Evolutionary conservation across 2,329 filamentous ascomycete species (phyloP).

Genomic region (Colletotrichum shisoi): DNA sequence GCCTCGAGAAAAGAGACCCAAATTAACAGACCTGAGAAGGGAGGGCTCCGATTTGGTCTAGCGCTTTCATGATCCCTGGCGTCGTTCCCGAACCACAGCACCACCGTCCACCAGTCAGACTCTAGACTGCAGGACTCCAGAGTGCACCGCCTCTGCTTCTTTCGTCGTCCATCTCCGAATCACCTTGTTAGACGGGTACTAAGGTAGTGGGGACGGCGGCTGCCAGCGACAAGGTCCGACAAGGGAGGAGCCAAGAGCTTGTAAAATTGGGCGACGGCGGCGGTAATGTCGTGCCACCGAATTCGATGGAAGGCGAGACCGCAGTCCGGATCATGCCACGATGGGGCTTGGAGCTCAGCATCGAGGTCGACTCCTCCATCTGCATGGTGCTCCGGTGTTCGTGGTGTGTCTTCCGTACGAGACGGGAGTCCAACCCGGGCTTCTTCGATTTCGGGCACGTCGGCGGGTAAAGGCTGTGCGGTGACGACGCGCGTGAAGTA

Average conservation of each 20-base stretch:
- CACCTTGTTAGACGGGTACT: slow-evolving; percentile 20
- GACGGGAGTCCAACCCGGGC: not conserved
- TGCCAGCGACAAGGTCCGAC: slow-evolving; percentile 4
- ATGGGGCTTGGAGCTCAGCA: slow-evolving; percentile 1
- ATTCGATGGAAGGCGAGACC: slow-evolving; percentile 22
- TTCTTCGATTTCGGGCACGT: not conserved
- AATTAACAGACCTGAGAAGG: not conserved
- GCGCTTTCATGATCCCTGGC: slow-evolving; percentile 21
- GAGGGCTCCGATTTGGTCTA: slow-evolving; percentile 14
- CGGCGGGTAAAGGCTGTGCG: not conserved
- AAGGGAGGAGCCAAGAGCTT: slow-evolving; percentile 31
- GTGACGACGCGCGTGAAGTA: too few relatives aligned
- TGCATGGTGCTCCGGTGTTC: not conserved
- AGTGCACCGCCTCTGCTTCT: slow-evolving; percentile 12
- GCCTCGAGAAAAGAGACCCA: not conserved
- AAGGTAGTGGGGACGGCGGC: slow-evolving; percentile 20
- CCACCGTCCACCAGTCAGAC: not conserved
- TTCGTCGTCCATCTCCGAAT: slow-evolving; percentile 24
- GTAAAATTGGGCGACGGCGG: slow-evolving; percentile 30
- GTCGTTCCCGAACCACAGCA: slow-evolving; percentile 23
- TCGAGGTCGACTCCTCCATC: not conserved
- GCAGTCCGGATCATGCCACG: slow-evolving; percentile 17
- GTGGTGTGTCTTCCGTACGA: not conserved
- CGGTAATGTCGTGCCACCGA: slow-evolving; percentile 24
- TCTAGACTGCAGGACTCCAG: not conserved